A percentile compares a stretch with the other conserved stretches of the same genome.
Evolutionary conservation across 2,329 filamentous ascomycete genomes (phyloP).

Genomic region (Aureobasidium sp.): DNA sequence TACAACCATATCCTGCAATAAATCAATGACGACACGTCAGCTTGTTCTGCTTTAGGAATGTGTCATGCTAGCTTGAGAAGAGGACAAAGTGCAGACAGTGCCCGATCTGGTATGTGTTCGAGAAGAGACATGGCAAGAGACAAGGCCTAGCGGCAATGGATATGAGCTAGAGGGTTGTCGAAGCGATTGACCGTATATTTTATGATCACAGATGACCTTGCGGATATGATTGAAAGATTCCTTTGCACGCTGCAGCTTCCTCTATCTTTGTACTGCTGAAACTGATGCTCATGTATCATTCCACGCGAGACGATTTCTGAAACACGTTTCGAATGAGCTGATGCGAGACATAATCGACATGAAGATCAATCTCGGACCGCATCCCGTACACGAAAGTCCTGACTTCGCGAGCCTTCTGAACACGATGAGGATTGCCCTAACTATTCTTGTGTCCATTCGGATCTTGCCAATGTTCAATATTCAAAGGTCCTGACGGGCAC

Average conservation of each 20-base stretch:
- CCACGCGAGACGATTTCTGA: slow-evolving; percentile 1
- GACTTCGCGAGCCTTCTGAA: neutral
- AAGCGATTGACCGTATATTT: neutral
- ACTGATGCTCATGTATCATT: neutral
- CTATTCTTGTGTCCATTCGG: neutral
- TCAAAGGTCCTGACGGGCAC: neutral
- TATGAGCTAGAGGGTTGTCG: neutral
- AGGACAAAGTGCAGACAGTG: neutral
- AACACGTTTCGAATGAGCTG: slow-evolving; percentile 2
- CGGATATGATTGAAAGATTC: neutral
- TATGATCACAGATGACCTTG: neutral
- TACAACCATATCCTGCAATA: neutral
- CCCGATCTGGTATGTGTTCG: neutral
- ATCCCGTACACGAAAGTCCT: neutral
- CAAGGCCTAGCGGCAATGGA: neutral
- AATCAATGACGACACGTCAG: neutral
- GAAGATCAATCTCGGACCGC: slow-evolving; percentile 4
- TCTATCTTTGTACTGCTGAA: slow-evolving; percentile 8
- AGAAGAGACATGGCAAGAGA: neutral
- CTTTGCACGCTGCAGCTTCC: neutral
- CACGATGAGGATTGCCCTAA: neutral
- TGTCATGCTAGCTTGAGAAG: neutral
- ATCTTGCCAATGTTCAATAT: neutral
- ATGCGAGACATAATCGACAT: slow-evolving; percentile 10
- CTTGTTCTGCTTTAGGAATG: neutral